A percentile compares a stretch with the other conserved stretches of the same genome.
phyloP scores from a whole-genome alignment of 73 alveolate species.

The Tetrahymena elliotti region DNA sequence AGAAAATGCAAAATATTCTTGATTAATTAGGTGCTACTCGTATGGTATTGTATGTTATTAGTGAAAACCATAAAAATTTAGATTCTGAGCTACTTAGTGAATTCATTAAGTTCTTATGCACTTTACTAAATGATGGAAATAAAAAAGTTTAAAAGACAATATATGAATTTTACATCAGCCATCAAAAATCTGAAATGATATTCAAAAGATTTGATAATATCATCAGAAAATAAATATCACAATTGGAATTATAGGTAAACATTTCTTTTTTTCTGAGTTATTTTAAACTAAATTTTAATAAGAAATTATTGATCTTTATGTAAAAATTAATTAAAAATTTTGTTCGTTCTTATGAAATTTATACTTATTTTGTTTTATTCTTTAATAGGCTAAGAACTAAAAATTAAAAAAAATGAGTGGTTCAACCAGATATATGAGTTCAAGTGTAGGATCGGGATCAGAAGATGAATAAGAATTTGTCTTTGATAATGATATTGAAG shows the following conservation, averaged over 20 bases:
- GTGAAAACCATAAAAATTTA: constrained; percentile 25
- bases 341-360: background rate
- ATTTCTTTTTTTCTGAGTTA: background rate
- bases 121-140: constrained; percentile 46
- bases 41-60: constrained; percentile 27
- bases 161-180: constrained; percentile 30
- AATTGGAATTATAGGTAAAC: background rate
- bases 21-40: constrained; percentile 44
- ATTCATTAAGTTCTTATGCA: constrained; percentile 13
- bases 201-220: constrained; percentile 24
- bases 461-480: background rate
- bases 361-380: no score
- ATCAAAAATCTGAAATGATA: constrained; percentile 41
- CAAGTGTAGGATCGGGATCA: background rate
- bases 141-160: constrained; percentile 37
- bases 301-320: background rate
- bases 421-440: background rate
- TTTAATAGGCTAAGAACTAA: background rate
- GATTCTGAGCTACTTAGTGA: constrained; percentile 34
- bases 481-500: constrained; percentile 17
- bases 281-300: background rate
- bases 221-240: constrained; percentile 10
- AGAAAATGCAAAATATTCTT: constrained; percentile 30
- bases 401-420: background rate
- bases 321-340: background rate